These are phyloP conservation scores for Hibiscus trionum DNA, from an alignment of 345 rosid species.

Conservation along the genomic window DNA sequence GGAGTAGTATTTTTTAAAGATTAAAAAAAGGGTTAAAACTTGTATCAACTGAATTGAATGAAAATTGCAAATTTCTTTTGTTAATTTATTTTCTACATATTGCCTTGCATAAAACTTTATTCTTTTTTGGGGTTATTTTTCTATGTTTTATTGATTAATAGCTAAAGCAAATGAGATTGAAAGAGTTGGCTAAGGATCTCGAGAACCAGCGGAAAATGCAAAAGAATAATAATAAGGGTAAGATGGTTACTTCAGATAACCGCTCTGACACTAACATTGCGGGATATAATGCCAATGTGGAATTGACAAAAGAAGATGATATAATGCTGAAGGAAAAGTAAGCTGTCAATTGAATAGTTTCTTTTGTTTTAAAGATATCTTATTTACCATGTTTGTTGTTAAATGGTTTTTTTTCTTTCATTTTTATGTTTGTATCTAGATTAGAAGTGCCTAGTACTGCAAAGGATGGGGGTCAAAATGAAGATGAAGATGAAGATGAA, in stretches of 20 bases:
- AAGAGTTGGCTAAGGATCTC: constrained; percentile 70
- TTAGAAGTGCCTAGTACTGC: constrained; percentile 42
- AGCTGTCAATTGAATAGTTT: constrained; percentile 14
- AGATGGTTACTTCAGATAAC: constrained; percentile 27
- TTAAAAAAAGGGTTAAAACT: neutral
- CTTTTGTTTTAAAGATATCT: neutral
- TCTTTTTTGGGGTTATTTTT: neutral
- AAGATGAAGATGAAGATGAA: neutral
- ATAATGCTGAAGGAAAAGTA: constrained; percentile 68
- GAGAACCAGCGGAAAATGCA: constrained; percentile 49
- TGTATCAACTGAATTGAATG: neutral
- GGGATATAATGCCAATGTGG: constrained; percentile 15
- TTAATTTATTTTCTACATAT: neutral
- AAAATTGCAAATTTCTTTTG: neutral
- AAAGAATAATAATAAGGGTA: constrained; percentile 35
- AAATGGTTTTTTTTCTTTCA: constrained; percentile 8
- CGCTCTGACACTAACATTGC: constrained; percentile 14
- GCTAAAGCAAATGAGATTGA: constrained; percentile 69
- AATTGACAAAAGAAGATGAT: constrained; percentile 26
- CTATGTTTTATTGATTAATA: constrained; percentile 20
- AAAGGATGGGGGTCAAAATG: neutral
- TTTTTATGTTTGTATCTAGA: constrained; percentile 32
- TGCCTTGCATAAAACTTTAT: neutral
- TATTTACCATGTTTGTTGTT: neutral
- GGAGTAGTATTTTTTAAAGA: neutral